Base-by-base conservation (phyloP, 306 rosid species). In the Trichosanthes cucumerina region DNA sequence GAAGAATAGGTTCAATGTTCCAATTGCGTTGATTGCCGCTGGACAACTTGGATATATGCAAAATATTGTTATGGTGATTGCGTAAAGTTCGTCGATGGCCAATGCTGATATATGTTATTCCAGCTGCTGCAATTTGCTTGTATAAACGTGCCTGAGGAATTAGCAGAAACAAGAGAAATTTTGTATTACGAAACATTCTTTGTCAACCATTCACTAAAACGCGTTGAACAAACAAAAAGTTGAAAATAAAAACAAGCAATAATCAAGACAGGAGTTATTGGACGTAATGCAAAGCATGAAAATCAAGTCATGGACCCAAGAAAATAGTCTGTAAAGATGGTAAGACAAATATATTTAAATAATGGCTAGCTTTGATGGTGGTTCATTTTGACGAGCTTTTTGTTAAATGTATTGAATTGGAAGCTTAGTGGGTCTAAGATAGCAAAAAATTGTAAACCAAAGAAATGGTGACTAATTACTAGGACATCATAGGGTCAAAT, bases 91-190 rank as follows among this genome's bases (percentile, higher is more conserved):
- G 77, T 34, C 99, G 84, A 75, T 95, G 99, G 82, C 97, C 97
- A 66, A 95, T 19, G 81, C 99, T 92, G 62, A 95, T 77, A 58
- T 87, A 95, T 70, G 99, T 92, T 81, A 95, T 91, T 46, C 95
- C 95, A 31, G 91, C 97, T 70, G 80, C 86, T 79, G 58, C 90
- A 59, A 91, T 86, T 86, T 80, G 86, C 84, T 72, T 81, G 86
- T 92, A 95, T 79, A 95, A 79, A 91, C 87, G 88, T 79, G 86
- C 86, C 99, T 92, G 90, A 81, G 80, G 83, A 57, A 28, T 28
- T 28, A 79, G 8, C 78, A 82, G 41, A 66, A 84, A 28, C 77
- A 56, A 62, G 43, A 58, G 16, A 83, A 65, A 23, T 58, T 33
- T 69, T 59, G 13, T 10, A 78, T 24, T 14, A 60, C 65, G 43